Evolutionary conservation across 176 grass and related monocot genomes (phyloP), one percentile per base, ranked within the genome.

Genomic region (Melocanna baccifera): DNA sequence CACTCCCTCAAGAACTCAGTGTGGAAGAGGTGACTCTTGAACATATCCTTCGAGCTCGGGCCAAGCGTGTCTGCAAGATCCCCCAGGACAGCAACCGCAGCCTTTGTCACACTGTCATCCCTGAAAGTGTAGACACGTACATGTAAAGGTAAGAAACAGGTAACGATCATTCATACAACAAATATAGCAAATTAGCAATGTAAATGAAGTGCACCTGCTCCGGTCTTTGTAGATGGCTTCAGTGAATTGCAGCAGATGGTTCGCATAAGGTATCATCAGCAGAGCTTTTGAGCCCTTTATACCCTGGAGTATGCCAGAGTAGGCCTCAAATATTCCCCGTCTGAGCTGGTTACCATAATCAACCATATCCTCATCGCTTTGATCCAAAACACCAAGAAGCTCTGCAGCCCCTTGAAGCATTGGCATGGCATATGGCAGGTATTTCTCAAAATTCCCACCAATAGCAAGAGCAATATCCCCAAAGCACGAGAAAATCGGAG

Each of bases 401-500:
- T 69, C 90, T 5, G 94, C 86, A 73, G 94, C 94, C 39, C 92
- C 90, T 88, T 97, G 94, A 76, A 97, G 88, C 90, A 94, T 94
- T 12, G 92, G 92, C 62, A 94, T 87, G 10, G 84, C 86, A 86
- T 94, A 97, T n/a, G 90, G 78, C 26, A 97, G 70, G 43, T 97
- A 97, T 73, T 97, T 97, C 65, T 94, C 92, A 84, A 97, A 97
- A 81, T 91, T 88, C 18, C 89, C 92, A 58, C 94, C 92, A 12
- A 97, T 91, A n/a, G 94, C 92, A 88, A 97, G 94, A 81, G 90
- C 94, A 45, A 92, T 92, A 59, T 97, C 94, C 67, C 92, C 94
- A 87, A 92, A 94, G 84, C 92, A 91, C 43, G 94, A 94, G 76
- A 94, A 97, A 86, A 97, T 92, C 0, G 92, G 88, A 69, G 94